A percentile compares a stretch with the other conserved stretches of the same genome.
phyloP scores from a whole-genome alignment of 768 basidiomycete genomes.

The Dendrothele bispora region DNA sequence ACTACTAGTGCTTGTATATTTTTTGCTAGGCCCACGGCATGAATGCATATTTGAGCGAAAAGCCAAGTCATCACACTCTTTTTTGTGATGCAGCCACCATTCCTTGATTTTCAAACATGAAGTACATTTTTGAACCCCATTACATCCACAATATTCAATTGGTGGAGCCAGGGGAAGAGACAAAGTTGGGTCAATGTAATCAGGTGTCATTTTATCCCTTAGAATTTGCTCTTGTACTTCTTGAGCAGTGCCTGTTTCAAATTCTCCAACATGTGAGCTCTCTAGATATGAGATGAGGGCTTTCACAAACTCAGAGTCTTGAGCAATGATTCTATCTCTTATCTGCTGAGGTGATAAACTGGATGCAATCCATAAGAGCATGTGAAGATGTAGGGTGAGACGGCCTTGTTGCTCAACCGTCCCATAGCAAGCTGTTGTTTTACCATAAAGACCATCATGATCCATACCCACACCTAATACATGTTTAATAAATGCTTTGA shows the following conservation, averaged over 20 bases:
- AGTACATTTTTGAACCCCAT: too few relatives aligned
- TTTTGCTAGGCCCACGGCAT: constrained; percentile 15
- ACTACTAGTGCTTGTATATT: constrained; percentile 14
- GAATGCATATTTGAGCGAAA: constrained; percentile 28
- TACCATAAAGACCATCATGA: constrained; percentile 12
- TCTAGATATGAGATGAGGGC: not conserved
- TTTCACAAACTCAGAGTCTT: constrained; percentile 7
- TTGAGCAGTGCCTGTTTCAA: not conserved
- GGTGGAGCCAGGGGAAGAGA: not conserved
- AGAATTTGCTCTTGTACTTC: not conserved
- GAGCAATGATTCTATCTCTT: constrained; percentile 10
- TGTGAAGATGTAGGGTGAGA: constrained; percentile 20
- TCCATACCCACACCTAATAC: constrained; percentile 3
- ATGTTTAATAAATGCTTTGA: constrained; percentile 14
- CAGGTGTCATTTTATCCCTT: not conserved
- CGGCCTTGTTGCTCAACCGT: constrained; percentile 20
- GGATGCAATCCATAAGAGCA: constrained; percentile 14
- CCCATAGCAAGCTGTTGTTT: constrained; percentile 17
- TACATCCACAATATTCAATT: too few relatives aligned
- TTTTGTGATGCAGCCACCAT: constrained; percentile 9
- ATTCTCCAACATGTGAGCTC: not conserved
- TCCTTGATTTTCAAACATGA: constrained; percentile 4
- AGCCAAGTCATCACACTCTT: constrained; percentile 24
- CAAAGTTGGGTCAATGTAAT: not conserved
- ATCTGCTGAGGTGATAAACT: constrained; percentile 11